Conservation (phyloP, 2,329 filamentous ascomycete genomes). For the Alternaria panax region DNA sequence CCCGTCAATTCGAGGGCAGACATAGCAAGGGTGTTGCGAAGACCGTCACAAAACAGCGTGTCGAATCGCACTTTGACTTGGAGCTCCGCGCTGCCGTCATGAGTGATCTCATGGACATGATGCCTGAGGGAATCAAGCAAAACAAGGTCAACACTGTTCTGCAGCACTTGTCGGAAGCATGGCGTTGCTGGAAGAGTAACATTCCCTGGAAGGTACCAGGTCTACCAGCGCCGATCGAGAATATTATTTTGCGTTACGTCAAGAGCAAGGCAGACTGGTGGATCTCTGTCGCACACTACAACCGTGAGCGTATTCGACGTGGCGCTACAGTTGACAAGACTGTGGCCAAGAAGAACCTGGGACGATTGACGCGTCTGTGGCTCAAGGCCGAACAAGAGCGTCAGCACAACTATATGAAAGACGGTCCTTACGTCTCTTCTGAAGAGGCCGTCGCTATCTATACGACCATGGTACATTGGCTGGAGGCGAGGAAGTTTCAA, state of each 20-base stretch:
- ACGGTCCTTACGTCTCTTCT: conserved; percentile 96
- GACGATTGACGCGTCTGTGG: conserved; percentile 92
- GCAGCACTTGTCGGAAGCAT: conserved; percentile 96
- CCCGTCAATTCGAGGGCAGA: conserved; percentile 95
- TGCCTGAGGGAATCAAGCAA: conserved; percentile 99
- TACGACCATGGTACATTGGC: conserved; percentile 97
- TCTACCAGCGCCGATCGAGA: conserved; percentile 94
- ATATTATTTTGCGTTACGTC: conserved; percentile 97
- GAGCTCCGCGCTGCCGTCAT: conserved; percentile 98
- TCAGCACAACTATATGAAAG: conserved; percentile 99
- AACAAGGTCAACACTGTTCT: conserved; percentile 99
- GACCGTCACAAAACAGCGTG: conserved; percentile 98
- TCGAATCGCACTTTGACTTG: conserved; percentile 97
- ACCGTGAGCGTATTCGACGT: conserved; percentile 93
- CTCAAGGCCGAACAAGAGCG: conserved; percentile 97
- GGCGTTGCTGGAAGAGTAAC: conserved; percentile 99
- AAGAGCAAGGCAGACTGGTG: conserved; percentile 99
- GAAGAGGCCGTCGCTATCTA: conserved; percentile 99
- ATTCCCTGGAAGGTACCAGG: conserved; percentile 99
- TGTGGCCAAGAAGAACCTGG: conserved; percentile 98
- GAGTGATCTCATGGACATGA: conserved; percentile 99
- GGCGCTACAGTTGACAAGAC: conserved; percentile 99
- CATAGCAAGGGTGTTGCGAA: conserved; percentile 99
- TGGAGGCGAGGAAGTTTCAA: conserved; percentile 97
- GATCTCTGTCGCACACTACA: conserved; percentile 99